phyloP scores from a whole-genome alignment of 2,329 filamentous ascomycete genomes.

The Trichoderma citrinoviride region DNA sequence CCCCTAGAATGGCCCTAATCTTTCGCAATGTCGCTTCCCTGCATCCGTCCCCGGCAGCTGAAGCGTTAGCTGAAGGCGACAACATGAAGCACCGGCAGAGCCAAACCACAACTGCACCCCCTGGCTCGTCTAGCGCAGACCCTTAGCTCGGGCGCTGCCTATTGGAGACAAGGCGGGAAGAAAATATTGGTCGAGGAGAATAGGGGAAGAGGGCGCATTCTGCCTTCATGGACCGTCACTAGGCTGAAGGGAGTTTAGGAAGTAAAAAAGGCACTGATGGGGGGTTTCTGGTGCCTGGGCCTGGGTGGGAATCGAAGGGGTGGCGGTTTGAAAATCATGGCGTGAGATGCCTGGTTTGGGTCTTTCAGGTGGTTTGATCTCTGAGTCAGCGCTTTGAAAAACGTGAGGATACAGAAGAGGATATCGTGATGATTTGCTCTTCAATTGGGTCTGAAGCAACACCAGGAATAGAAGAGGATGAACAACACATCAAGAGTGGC shows the following conservation, averaged over 20 bases:
- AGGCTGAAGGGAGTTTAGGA: background rate
- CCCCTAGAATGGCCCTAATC: no score
- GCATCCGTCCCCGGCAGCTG: background rate
- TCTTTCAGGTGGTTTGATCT: no score
- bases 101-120: no score
- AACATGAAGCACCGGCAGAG: background rate
- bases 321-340: no score
- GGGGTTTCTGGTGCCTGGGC: background rate
- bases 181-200: no score
- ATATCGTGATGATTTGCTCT: background rate
- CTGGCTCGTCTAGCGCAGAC: background rate
- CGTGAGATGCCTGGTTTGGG: background rate
- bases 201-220: background rate
- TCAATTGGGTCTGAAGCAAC: background rate
- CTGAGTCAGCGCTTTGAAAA: background rate
- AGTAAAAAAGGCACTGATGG: background rate
- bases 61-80: background rate
- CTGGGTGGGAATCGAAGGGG: no score
- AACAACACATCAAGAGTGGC: background rate
- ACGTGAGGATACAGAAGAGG: background rate
- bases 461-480: background rate
- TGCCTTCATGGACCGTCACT: background rate
- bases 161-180: background rate
- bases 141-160: background rate
- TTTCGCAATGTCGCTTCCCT: slow-evolving; percentile 4